phyloP scores from a whole-genome alignment of 352 stramenopile genomes.

The Globisporangium ultimum region DNA sequence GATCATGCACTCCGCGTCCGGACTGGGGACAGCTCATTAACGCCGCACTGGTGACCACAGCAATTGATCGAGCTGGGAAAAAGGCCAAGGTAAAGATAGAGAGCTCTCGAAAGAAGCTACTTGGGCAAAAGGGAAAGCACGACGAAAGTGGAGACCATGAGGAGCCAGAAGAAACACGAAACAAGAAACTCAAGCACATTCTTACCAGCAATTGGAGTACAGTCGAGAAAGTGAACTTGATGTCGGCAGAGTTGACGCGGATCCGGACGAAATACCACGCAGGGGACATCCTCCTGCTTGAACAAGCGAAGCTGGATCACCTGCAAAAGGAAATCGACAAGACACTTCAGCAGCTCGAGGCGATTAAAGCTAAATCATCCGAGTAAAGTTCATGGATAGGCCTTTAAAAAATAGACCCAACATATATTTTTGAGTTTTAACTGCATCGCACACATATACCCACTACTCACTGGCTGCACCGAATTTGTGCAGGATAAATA shows the following conservation, averaged over 20 bases:
- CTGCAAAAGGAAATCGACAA: constrained; percentile 56
- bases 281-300: constrained; percentile 36
- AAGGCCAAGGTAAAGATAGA: constrained; percentile 33
- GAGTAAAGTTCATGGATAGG: background rate
- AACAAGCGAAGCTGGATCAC: constrained; percentile 56
- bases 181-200: constrained; percentile 38
- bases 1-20: constrained; percentile 57
- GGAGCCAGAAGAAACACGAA: constrained; percentile 43
- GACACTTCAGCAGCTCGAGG: constrained; percentile 53
- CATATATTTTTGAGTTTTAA: background rate
- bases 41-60: constrained; percentile 49
- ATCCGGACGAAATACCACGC: constrained; percentile 53
- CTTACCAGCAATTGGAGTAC: constrained; percentile 59
- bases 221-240: constrained; percentile 54
- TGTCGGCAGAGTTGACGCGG: constrained; percentile 42
- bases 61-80: constrained; percentile 36
- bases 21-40: constrained; percentile 60
- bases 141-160: constrained; percentile 15
- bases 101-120: constrained; percentile 12
- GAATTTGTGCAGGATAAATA: background rate
- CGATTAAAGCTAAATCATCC: constrained; percentile 14
- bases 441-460: constrained; percentile 1
- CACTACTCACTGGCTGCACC: background rate
- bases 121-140: constrained; percentile 4
- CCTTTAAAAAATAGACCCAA: background rate